Evolutionary conservation across 208 protist species (phyloP).

Genomic region (Trypanosoma theileri): DNA sequence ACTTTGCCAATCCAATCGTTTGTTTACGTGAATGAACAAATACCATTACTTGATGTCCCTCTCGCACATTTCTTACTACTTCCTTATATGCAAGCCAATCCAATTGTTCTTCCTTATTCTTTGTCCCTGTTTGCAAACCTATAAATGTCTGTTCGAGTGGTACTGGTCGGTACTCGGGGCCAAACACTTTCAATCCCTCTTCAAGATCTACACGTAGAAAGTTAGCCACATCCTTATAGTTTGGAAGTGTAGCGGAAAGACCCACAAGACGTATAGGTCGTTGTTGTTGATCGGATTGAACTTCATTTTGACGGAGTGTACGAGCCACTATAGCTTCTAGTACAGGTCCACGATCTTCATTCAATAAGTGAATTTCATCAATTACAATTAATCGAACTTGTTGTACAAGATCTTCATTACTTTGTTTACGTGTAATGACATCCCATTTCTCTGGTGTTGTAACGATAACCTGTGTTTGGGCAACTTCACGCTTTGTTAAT

Average conservation of each 20-base stretch:
- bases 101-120: constrained; percentile 61
- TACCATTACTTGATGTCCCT: constrained; percentile 98
- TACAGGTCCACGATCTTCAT: constrained; percentile 98
- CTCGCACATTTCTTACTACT: constrained; percentile 77
- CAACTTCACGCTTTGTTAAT: constrained; percentile 96
- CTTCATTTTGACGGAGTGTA: constrained; percentile 94
- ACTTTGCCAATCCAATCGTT: constrained; percentile 92
- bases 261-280: constrained; percentile 95
- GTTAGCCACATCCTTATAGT: constrained; percentile 98
- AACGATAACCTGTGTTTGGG: constrained; percentile 98
- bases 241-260: constrained; percentile 99
- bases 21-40: constrained; percentile 99
- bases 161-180: constrained; percentile 95
- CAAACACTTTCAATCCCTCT: constrained; percentile 97
- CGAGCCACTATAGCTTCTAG: constrained; percentile 98
- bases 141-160: constrained; percentile 97
- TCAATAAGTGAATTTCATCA: constrained; percentile 99
- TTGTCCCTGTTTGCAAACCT: constrained; percentile 75
- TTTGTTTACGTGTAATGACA: constrained; percentile 98
- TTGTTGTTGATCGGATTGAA: constrained; percentile 82
- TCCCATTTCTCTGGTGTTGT: constrained; percentile 99
- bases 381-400: constrained; percentile 97
- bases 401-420: constrained; percentile 91
- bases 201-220: constrained; percentile 95
- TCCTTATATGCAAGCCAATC: constrained; percentile 80